Evolutionary conservation across 2,329 filamentous ascomycete genomes (phyloP).

Genomic region (Cercospora sp.): DNA sequence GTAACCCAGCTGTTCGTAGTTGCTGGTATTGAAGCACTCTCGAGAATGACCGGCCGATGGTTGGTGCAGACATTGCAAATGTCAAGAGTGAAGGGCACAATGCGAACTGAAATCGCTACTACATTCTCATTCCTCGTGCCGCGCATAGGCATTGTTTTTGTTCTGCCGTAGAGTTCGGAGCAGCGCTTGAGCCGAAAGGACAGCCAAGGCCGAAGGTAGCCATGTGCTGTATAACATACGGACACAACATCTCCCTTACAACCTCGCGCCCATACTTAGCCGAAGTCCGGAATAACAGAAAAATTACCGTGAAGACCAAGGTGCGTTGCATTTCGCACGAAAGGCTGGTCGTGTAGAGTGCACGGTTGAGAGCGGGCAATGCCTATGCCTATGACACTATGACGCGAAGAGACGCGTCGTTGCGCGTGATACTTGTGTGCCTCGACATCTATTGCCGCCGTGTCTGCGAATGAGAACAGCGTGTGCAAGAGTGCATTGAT

Average conservation of each 20-base stretch:
- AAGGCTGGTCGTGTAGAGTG: neutral
- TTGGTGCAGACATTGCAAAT: constrained; percentile 5
- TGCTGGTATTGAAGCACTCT: constrained; percentile 19
- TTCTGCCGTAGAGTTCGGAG: neutral
- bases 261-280: neutral
- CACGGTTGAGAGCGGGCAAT: neutral
- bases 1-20: constrained; percentile 11
- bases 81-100: neutral
- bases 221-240: neutral
- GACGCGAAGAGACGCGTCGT: neutral
- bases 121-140: constrained; percentile 1
- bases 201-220: constrained; percentile 10
- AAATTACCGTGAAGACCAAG: neutral
- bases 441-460: neutral
- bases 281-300: neutral
- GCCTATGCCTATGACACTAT: neutral
- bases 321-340: neutral
- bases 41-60: constrained; percentile 11
- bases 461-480: neutral
- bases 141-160: constrained; percentile 8
- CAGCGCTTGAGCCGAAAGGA: constrained; percentile 4
- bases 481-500: neutral
- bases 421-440: neutral
- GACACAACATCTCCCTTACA: neutral
- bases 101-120: neutral